Conservation (phyloP, 148 eudicot species). For the Oxyria digyna region DNA sequence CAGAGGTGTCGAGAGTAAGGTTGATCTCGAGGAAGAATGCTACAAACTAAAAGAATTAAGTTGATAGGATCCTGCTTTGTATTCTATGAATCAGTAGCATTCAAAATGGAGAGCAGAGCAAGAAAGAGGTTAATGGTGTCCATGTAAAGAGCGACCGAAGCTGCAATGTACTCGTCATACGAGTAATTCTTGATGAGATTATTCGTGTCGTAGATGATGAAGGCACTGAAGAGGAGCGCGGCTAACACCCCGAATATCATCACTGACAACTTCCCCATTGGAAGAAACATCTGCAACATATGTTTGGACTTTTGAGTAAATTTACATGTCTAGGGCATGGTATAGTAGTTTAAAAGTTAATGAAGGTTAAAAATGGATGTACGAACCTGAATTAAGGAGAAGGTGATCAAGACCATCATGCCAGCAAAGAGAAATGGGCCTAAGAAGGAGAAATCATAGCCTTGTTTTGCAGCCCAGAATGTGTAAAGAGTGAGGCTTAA, state of each 20-base stretch:
- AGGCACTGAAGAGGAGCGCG: constrained; percentile 2
- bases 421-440: constrained; percentile 9
- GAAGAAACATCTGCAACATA: neutral
- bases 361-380: no score
- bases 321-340: no score
- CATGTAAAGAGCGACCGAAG: constrained; percentile 6
- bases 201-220: constrained; percentile 5
- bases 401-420: constrained; percentile 1
- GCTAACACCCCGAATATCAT: constrained; percentile 6
- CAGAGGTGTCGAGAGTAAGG: no score
- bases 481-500: constrained; percentile 6
- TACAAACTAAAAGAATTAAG: no score
- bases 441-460: constrained; percentile 12
- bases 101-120: constrained; percentile 7
- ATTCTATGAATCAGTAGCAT: neutral
- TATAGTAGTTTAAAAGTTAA: no score
- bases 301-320: no score
- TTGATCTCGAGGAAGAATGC: no score
- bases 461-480: constrained; percentile 8
- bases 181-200: neutral
- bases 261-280: constrained; percentile 8
- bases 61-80: no score
- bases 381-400: constrained; percentile 4
- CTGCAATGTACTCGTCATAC: constrained; percentile 9
- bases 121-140: constrained; percentile 9